Evolutionary conservation across 23 red algal genomes (phyloP), one percentile per base, ranked within the genome.

Genomic region (Gracilariopsis chorda): DNA sequence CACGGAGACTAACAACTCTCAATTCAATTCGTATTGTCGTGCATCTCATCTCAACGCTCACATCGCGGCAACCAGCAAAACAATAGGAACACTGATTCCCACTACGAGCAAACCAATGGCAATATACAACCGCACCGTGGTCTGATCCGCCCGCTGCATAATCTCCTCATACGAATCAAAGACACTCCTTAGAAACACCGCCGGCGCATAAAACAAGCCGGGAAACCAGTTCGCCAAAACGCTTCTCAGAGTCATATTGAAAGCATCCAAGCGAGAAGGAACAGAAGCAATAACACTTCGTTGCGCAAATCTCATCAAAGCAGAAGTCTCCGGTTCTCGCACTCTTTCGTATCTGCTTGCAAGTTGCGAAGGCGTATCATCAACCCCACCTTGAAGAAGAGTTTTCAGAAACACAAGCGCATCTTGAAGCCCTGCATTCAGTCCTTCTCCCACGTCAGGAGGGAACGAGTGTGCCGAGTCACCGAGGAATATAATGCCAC

Each of bases 391-490:
- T 45, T 44, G 29, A 12, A 62, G 49, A 29, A 83, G 29, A 14
- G 79, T 41, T 7, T 57, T 8, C 1, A 53, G 13, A 34, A 83
- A 60, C 7, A 62, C 29, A 19, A 62, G 29, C 7, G 57, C 79
- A 24, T 83, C 79, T 30, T 57, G 25, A 37, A 83, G 79, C 25
- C 48, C 79, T 62, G 79, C 32, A 11, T 83, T 83, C 29, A 83
- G 52, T 3, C 79, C 79, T 62, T 65, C 33, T 40, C 79, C 79
- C 0, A 83, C 40, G 12, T 83, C 79, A 0, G 79, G 79, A 1
- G 79, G 79, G 33, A 83, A 57, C 7, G 79, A 44, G 43, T 83
- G 79, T 0, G 51, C 48, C 28, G 79, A 34, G 16, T 83, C 79
- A 1, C 79, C 79, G 12, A 83, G 48, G 52, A 83, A 60, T 29